Conservation (phyloP, 768 basidiomycete species). For the Clitopilus hobsonii region DNA sequence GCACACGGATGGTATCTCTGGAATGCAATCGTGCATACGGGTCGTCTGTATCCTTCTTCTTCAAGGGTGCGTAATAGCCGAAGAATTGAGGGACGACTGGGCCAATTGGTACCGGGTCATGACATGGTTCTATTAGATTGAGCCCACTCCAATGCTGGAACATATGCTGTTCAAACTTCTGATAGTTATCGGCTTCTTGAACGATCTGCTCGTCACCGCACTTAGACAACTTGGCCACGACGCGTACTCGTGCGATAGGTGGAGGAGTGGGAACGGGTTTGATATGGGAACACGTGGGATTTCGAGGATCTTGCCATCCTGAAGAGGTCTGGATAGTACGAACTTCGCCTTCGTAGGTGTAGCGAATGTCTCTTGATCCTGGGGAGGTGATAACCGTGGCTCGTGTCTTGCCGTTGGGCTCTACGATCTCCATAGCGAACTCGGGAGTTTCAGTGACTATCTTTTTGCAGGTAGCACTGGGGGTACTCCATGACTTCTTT, state of each 20-base stretch:
- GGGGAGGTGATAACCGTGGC: neutral
- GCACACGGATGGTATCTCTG: no score
- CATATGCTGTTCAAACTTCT: conserved; percentile 37
- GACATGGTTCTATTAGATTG: conserved; percentile 36
- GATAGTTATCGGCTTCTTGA: conserved; percentile 39
- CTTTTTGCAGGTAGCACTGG: conserved; percentile 5
- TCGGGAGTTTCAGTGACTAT: conserved; percentile 3
- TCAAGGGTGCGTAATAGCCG: conserved; percentile 44
- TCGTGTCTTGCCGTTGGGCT: neutral
- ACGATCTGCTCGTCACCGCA: conserved; percentile 30
- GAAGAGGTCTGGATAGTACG: conserved; percentile 17
- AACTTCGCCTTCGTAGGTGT: conserved; percentile 8
- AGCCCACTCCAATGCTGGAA: conserved; percentile 48
- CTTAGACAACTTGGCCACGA: conserved; percentile 41
- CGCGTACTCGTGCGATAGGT: conserved; percentile 32
- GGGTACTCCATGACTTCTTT: no score
- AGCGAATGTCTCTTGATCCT: neutral
- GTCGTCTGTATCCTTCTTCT: no score
- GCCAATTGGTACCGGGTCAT: conserved; percentile 39
- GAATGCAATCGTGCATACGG: no score
- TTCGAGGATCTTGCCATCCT: conserved; percentile 24
- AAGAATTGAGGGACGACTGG: conserved; percentile 62
- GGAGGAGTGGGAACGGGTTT: conserved; percentile 15
- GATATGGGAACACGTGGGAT: conserved; percentile 26
- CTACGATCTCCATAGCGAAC: conserved; percentile 2